A percentile compares a stretch with the other conserved stretches of the same genome.
These are phyloP conservation scores for Coemansia sp. DNA, from an alignment of 192 early-diverging fungal species.

Conservation along the genomic window DNA sequence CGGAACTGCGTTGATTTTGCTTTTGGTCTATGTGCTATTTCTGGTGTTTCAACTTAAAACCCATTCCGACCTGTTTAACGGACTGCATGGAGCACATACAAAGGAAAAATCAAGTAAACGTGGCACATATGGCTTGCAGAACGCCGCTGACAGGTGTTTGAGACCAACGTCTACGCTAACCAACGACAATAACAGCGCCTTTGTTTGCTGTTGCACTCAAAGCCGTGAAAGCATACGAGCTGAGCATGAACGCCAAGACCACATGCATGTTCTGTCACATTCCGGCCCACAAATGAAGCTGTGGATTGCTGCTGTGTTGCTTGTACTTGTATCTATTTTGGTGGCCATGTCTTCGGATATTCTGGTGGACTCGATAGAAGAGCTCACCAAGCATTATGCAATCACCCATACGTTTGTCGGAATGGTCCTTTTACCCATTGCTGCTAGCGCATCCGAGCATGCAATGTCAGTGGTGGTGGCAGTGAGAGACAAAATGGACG, in stretches of 20 bases:
- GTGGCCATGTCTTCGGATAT: constrained; percentile 79
- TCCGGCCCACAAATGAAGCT: constrained; percentile 57
- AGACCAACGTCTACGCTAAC: constrained; percentile 8
- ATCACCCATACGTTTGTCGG: constrained; percentile 86
- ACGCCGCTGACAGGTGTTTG: neutral
- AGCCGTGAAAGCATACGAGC: no score
- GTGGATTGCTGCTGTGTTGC: constrained; percentile 57
- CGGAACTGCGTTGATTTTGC: constrained; percentile 66
- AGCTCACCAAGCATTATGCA: constrained; percentile 59
- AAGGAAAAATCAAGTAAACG: no score
- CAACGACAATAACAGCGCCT: neutral
- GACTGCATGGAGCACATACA: constrained; percentile 11
- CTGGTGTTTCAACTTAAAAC: constrained; percentile 87
- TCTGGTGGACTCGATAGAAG: constrained; percentile 65
- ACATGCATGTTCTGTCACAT: constrained; percentile 3
- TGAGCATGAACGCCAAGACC: no score
- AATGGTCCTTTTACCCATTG: constrained; percentile 86
- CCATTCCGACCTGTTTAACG: constrained; percentile 59
- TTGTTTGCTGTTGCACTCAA: neutral
- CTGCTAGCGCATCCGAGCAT: constrained; percentile 85
- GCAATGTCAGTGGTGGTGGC: constrained; percentile 81
- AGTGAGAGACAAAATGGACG: constrained; percentile 86
- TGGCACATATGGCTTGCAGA: no score
- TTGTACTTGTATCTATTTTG: constrained; percentile 62
- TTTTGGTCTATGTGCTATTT: constrained; percentile 66